Percentiles rank a stretch among this genome's conserved stretches.
Evolutionary conservation across 441 rosid species (phyloP).

Genomic region (Populus hybrid): DNA sequence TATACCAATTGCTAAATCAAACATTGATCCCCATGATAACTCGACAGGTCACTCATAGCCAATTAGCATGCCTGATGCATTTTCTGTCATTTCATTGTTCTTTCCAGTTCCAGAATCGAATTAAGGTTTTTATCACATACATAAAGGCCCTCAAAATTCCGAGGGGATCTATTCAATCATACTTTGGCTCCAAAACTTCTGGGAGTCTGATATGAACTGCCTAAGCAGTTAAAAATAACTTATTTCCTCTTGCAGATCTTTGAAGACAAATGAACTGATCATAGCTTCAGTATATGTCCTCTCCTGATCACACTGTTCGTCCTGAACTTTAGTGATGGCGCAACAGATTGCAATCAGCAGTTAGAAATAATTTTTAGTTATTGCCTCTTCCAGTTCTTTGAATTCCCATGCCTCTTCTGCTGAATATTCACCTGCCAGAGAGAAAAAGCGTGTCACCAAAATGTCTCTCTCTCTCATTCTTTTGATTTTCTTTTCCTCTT

Average conservation of each 20-base stretch:
- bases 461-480: neutral
- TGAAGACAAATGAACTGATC: neutral
- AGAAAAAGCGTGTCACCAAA: neutral
- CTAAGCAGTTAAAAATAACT: neutral
- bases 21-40: neutral
- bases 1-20: neutral
- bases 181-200: neutral
- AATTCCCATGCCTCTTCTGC: constrained; percentile 91
- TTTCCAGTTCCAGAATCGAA: neutral
- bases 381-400: constrained; percentile 80
- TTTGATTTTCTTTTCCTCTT: neutral
- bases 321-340: neutral
- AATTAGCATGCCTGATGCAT: neutral
- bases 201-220: neutral
- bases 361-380: constrained; percentile 66
- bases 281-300: neutral
- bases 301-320: neutral
- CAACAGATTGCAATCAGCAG: neutral
- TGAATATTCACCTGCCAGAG: constrained; percentile 61
- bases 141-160: neutral
- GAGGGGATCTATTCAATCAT: too few species aligned
- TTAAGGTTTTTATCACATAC: too few species aligned
- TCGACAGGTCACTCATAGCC: neutral
- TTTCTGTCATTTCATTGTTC: neutral
- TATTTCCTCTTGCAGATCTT: neutral